Conservation (phyloP, 2,329 filamentous ascomycete species). For the Pseudogymnoascus sp. region DNA sequence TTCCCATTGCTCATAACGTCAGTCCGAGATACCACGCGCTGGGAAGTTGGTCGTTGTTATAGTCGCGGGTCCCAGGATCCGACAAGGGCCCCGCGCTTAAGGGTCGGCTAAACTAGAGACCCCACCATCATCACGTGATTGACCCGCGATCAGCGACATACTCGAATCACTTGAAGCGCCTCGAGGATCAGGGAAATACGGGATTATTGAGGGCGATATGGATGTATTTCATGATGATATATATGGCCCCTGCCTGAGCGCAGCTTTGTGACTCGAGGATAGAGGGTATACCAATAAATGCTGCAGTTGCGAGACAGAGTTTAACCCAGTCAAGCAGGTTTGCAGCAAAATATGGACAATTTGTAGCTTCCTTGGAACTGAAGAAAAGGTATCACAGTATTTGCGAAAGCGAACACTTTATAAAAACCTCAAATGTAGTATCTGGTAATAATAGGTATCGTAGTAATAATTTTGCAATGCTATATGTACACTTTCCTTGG, state of each 20-base stretch:
- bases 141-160: background rate
- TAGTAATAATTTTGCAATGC: background rate
- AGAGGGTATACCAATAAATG: background rate
- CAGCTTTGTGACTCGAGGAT: background rate
- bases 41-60: conserved; percentile 3
- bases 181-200: background rate
- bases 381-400: background rate
- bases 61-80: conserved; percentile 3
- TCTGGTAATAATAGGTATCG: background rate
- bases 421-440: background rate
- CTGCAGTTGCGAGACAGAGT: background rate
- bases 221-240: background rate
- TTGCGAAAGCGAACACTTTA: background rate
- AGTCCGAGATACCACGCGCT: background rate
- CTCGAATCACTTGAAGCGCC: background rate
- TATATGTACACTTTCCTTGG: conserved; percentile 7
- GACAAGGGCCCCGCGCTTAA: conserved; percentile 9
- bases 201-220: background rate
- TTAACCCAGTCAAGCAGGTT: background rate
- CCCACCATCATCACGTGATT: conserved; percentile 3
- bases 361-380: conserved; percentile 11
- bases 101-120: conserved; percentile 4
- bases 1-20: conserved; percentile 20
- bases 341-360: background rate
- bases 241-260: background rate